A percentile compares a stretch with the other conserved stretches of the same genome.
phyloP scores from a whole-genome alignment of 2,329 filamentous ascomycete genomes.

The Exophiala sp. region DNA sequence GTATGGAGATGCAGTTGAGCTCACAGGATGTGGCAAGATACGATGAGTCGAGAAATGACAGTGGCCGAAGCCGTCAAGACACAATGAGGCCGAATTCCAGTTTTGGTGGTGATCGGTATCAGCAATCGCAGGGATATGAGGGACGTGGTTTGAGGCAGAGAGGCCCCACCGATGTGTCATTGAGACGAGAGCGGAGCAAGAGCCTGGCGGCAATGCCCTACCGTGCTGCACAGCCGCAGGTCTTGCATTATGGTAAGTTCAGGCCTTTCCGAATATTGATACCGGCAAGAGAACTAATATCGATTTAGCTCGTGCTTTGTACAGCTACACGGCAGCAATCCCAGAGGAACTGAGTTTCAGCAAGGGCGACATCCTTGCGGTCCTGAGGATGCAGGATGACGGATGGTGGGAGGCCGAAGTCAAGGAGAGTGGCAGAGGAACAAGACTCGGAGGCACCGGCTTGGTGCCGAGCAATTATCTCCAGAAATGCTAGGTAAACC shows the following conservation, averaged over 20 bases:
- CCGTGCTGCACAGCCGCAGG: slow-evolving; percentile 13
- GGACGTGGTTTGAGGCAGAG: slow-evolving; percentile 29
- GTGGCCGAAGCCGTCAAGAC: slow-evolving; percentile 47
- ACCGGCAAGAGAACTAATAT: background rate
- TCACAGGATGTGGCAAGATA: slow-evolving; percentile 49
- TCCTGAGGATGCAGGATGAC: slow-evolving; percentile 88
- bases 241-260: slow-evolving; percentile 90
- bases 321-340: slow-evolving; percentile 89
- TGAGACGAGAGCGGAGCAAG: slow-evolving; percentile 60
- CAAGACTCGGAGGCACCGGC: slow-evolving; percentile 48
- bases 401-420: slow-evolving; percentile 98
- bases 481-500: slow-evolving; percentile 47
- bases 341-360: slow-evolving; percentile 87
- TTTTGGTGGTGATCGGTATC: slow-evolving; percentile 45
- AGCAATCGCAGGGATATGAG: slow-evolving; percentile 26
- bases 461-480: slow-evolving; percentile 64
- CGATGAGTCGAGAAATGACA: slow-evolving; percentile 39
- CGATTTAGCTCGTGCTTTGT: slow-evolving; percentile 74
- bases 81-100: slow-evolving; percentile 49
- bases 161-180: slow-evolving; percentile 37
- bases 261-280: background rate
- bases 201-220: slow-evolving; percentile 64
- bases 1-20: slow-evolving; percentile 66
- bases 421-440: slow-evolving; percentile 53
- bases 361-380: slow-evolving; percentile 86